Evolutionary conservation across 2,329 filamentous ascomycete species (phyloP), one percentile per base, ranked within the genome.

Genomic region (Sporothrix schenckii): DNA sequence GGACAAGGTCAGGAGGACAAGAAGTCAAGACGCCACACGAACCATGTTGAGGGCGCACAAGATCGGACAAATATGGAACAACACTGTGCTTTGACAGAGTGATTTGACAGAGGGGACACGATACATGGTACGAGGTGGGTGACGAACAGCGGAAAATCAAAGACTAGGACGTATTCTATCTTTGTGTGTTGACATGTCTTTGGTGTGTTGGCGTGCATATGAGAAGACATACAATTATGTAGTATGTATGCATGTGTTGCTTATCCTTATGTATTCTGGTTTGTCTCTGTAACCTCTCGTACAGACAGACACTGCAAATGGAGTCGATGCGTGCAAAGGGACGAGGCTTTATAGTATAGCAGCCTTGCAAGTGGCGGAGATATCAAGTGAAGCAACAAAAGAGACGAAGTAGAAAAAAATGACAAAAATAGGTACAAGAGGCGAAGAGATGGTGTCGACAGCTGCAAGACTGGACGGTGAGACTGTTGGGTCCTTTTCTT

Each of bases 61-160:
- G 47, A 52, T 52, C 27, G 61, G 47, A 50, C 44, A 66, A 66
- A 66, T 52, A 52, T 66, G 61, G 61, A 66, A 34, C 61, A 66
- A 47, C 16, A 44, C 47, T 27, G 61, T 66, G 61, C 39, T 52
- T 52, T 50, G 47, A 50, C 24, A 66, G 47, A 39, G 19, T 52
- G 47, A 52, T 52, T 52, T 50, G 61, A 34, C 24, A 66, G 61
- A 52, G 47, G 19, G 19, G 27, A 44, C n/a, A 47, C 6, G n/a
- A 47, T n/a, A 49, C 13, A 14, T 44, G 10, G 13, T 10, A 14
- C 41, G 14, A 11, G 6, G 50, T 11, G 21, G 6, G 2, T 6
- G 30, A 11, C n/a, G n/a, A 4, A 7, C 34, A 47, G 14, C 19
- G 11, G 13, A 21, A 13, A 30, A 16, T 21, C 41, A 11, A 16